Conservation (phyloP, 495 filamentous ascomycete genomes). For the Neurospora sp. region DNA sequence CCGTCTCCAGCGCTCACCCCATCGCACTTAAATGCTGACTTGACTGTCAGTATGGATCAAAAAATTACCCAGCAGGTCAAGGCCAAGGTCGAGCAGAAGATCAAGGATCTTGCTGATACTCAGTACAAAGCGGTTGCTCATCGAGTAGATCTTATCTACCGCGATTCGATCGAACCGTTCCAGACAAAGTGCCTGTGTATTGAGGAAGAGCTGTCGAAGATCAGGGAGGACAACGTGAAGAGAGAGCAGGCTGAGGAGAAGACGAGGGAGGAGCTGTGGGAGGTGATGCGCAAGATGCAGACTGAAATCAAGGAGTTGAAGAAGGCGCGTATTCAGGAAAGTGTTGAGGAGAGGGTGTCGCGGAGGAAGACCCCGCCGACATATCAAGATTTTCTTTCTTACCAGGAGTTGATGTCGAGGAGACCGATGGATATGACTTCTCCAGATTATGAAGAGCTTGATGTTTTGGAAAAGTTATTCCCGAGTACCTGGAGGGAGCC, state of each 20-base stretch:
- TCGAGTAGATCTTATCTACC: not conserved
- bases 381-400: not conserved
- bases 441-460: too few relatives aligned
- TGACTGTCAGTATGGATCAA: not conserved
- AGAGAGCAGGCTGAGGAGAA: not conserved
- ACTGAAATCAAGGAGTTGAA: not conserved
- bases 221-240: not conserved
- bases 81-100: not conserved
- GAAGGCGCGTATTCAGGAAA: not conserved
- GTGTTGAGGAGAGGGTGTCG: not conserved
- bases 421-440: too few relatives aligned
- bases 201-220: not conserved
- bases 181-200: too few relatives aligned
- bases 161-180: not conserved
- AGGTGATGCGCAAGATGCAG: not conserved
- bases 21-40: not conserved
- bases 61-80: not conserved
- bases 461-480: not conserved
- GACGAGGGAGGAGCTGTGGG: not conserved
- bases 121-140: not conserved
- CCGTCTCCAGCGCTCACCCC: not conserved
- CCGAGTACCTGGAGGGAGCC: not conserved
- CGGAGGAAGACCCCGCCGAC: too few relatives aligned
- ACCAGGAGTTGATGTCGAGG: too few relatives aligned
- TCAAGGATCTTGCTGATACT: not conserved